Evolutionary conservation across 306 rosid genomes (phyloP).

Genomic region (Cicer bijugum): DNA sequence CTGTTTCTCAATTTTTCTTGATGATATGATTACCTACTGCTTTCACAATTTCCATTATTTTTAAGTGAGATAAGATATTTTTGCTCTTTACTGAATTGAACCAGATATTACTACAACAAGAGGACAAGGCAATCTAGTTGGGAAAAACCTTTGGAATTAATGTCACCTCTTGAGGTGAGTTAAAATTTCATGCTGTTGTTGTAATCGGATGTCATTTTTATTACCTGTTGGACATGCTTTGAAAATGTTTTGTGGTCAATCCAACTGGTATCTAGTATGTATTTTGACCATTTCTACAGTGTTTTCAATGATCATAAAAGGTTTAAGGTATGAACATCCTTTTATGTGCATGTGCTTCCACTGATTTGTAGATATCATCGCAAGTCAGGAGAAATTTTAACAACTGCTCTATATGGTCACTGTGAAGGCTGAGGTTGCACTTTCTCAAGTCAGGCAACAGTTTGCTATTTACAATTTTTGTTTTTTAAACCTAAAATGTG

Average conservation of each 20-base stretch:
- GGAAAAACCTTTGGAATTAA: constrained; percentile 95
- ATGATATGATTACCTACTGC: constrained; percentile 35
- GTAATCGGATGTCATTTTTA: constrained; percentile 38
- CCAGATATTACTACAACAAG: constrained; percentile 92
- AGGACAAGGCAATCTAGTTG: constrained; percentile 91
- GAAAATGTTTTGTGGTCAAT: constrained; percentile 44
- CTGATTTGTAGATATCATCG: constrained; percentile 94
- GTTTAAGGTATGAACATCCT: constrained; percentile 67
- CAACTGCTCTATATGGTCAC: constrained; percentile 91
- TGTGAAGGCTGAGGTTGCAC: constrained; percentile 82
- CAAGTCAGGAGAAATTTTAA: constrained; percentile 85
- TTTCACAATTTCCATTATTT: constrained; percentile 30
- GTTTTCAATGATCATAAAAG: constrained; percentile 57
- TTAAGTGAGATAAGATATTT: constrained; percentile 11
- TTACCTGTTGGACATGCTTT: constrained; percentile 45
- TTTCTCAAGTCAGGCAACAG: constrained; percentile 91
- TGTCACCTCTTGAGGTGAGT: constrained; percentile 97
- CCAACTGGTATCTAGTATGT: constrained; percentile 50
- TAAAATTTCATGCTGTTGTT: constrained; percentile 36
- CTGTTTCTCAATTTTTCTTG: constrained; percentile 22
- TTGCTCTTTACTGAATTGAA: constrained; percentile 37
- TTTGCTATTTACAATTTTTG: constrained; percentile 69
- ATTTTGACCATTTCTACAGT: constrained; percentile 57
- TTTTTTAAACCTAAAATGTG: constrained; percentile 46
- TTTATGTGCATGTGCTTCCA: constrained; percentile 89